Conservation (phyloP, 768 basidiomycete genomes). For the Suillus brevipes region DNA sequence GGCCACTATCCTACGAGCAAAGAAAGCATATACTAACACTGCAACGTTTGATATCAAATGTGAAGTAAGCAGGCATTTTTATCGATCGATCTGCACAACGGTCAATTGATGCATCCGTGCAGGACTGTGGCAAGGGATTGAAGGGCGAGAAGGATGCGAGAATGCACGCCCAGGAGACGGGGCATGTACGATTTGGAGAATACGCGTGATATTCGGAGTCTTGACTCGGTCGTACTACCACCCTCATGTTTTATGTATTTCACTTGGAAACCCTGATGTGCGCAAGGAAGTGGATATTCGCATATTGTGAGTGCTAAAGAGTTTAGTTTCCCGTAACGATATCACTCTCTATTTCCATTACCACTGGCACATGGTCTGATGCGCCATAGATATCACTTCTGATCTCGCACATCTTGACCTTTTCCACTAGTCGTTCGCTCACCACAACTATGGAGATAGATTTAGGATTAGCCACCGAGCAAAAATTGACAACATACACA, state of each 20-base stretch:
- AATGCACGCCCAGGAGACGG: conserved; percentile 82
- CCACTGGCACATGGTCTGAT: conserved; percentile 82
- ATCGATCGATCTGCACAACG: conserved; percentile 6
- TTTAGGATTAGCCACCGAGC: conserved; percentile 7
- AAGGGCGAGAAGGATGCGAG: conserved; percentile 95
- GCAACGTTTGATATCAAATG: conserved; percentile 89
- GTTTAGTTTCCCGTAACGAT: conserved; percentile 26
- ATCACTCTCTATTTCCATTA: conserved; percentile 66
- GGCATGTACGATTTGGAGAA: conserved; percentile 84
- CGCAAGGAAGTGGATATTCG: background rate
- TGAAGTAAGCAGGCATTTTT: conserved; percentile 50
- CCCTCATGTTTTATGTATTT: background rate
- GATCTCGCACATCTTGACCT: conserved; percentile 82
- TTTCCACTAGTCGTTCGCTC: conserved; percentile 65
- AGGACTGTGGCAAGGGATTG: conserved; percentile 82
- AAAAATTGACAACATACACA: conserved; percentile 52
- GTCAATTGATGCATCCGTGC: conserved; percentile 10
- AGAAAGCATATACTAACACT: conserved; percentile 89
- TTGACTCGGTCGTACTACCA: background rate
- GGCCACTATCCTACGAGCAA: conserved; percentile 67
- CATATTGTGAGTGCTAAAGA: background rate
- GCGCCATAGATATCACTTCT: conserved; percentile 84
- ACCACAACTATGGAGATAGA: conserved; percentile 56
- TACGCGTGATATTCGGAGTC: conserved; percentile 44
- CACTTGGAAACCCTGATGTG: background rate